Base-by-base conservation (phyloP, 306 rosid species). In the Parietaria judaica region DNA sequence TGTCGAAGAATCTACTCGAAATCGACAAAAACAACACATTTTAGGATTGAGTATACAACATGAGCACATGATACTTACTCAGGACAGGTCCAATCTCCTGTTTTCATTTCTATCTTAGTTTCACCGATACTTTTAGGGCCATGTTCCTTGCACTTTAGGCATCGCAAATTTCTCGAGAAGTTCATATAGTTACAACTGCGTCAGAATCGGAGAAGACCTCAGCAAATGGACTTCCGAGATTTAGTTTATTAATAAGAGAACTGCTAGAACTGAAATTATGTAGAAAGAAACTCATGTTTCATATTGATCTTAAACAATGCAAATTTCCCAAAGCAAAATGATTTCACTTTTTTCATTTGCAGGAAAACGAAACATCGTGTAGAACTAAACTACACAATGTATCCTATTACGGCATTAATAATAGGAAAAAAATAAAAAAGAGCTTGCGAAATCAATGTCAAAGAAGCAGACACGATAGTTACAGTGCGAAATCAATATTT, bases 21-120 rank as follows among this genome's bases (percentile, higher is more conserved):
- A 23, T 2, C 31, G 31, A 23, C 31, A 23, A 46, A 14, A 46
- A 46, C 1, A 13, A 49, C 14, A 4, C n/a, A 4, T 5, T 49
- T 49, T 11, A 49, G 53, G 43, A 35, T 56, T 66, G 56, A 31
- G 6, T 57, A 36, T 60, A 56, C 14, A 51, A 56, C 14, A 51
- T 36, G 11, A 6, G 48, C 67, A 68, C 65, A 48, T 35, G 39
- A 55, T 56, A 73, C 97, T 85, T 79, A 87, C 96, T 78, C 72
- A 4, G 85, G 48, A 72, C 94, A 90, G 64, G n/a, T 65, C 96
- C 97, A 91, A 68, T 91, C 97, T 66, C 97, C 97, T 73, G 44
- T 59, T 72, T 78, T 81, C 89, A 83, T 81, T 78, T 77, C 84
- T 61, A 67, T 7, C 34, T 67, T 60, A 62, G 64, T 44, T 36